A percentile compares a stretch with the other conserved stretches of the same genome.
phyloP scores from a whole-genome alignment of 352 stramenopile species.

The Plasmopara halstedii region DNA sequence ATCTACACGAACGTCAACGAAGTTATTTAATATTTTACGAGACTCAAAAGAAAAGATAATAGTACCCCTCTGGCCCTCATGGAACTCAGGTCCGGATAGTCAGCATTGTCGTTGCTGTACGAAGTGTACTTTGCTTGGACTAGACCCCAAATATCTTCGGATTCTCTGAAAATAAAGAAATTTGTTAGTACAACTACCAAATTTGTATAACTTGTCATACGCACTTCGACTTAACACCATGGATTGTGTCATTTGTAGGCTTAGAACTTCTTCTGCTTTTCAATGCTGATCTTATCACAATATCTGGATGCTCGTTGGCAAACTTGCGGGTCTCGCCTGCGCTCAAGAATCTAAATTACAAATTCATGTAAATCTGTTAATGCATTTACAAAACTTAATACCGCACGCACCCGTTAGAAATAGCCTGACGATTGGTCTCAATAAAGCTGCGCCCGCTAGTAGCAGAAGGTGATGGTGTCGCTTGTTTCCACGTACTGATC shows the following conservation, averaged over 20 bases:
- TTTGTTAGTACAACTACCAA: neutral
- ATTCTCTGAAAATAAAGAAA: constrained; percentile 28
- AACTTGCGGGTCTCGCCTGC: constrained; percentile 52
- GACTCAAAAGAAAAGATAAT: too few species aligned
- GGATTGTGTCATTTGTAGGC: constrained; percentile 47
- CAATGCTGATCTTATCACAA: constrained; percentile 47
- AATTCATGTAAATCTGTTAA: neutral
- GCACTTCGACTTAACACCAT: constrained; percentile 76
- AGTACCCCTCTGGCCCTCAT: constrained; percentile 79
- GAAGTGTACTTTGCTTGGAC: constrained; percentile 63
- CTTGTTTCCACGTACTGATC: constrained; percentile 64
- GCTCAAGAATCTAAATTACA: constrained; percentile 31
- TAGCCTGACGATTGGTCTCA: constrained; percentile 67
- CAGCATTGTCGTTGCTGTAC: constrained; percentile 53
- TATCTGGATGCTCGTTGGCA: constrained; percentile 63
- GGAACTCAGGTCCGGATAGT: constrained; percentile 70
- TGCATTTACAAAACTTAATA: neutral
- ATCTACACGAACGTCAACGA: constrained; percentile 25
- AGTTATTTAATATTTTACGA: neutral
- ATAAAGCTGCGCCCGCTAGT: constrained; percentile 68
- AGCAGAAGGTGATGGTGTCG: constrained; percentile 50
- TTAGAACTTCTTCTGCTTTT: constrained; percentile 55
- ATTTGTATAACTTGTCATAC: neutral
- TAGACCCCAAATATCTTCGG: constrained; percentile 62
- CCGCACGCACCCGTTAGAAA: constrained; percentile 34